Conservation (phyloP, 2,329 filamentous ascomycete genomes). For the Fusarium sp. region DNA sequence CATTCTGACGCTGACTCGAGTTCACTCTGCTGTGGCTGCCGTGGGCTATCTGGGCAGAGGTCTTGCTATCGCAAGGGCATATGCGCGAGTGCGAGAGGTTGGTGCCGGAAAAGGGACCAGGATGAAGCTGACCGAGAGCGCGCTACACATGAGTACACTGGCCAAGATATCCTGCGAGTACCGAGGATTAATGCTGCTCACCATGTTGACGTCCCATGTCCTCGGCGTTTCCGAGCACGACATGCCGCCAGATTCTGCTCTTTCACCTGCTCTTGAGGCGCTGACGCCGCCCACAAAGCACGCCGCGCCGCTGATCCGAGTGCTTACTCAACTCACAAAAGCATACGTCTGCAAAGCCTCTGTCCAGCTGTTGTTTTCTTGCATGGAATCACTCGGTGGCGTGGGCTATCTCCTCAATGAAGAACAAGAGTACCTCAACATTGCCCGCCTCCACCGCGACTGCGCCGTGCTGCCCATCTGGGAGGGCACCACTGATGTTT, state of each 20-base stretch:
- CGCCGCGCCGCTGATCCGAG: slow-evolving; percentile 58
- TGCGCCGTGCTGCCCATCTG: slow-evolving; percentile 71
- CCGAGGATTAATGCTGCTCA: slow-evolving; percentile 63
- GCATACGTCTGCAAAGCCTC: slow-evolving; percentile 62
- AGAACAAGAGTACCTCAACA: slow-evolving; percentile 70
- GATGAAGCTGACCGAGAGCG: slow-evolving; percentile 59
- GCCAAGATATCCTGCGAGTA: slow-evolving; percentile 65
- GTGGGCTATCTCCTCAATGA: slow-evolving; percentile 73
- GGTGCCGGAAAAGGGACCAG: slow-evolving; percentile 55
- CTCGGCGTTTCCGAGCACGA: slow-evolving; percentile 64
- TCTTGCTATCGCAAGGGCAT: slow-evolving; percentile 65
- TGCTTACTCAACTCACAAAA: slow-evolving; percentile 69
- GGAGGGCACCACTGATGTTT: slow-evolving; percentile 78
- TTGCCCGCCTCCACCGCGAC: slow-evolving; percentile 72
- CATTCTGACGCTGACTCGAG: slow-evolving; percentile 72
- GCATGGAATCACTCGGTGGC: slow-evolving; percentile 72
- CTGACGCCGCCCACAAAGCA: slow-evolving; percentile 50
- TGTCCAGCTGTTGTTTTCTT: slow-evolving; percentile 61
- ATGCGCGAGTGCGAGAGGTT: slow-evolving; percentile 64
- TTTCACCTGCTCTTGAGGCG: slow-evolving; percentile 37
- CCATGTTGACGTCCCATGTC: slow-evolving; percentile 61
- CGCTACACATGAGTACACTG: slow-evolving; percentile 66
- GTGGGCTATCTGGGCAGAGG: slow-evolving; percentile 64
- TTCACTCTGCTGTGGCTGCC: slow-evolving; percentile 64
- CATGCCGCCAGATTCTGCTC: slow-evolving; percentile 1